phyloP scores from a whole-genome alignment of 257 asterid species.

The Craterostigma plantagineum region DNA sequence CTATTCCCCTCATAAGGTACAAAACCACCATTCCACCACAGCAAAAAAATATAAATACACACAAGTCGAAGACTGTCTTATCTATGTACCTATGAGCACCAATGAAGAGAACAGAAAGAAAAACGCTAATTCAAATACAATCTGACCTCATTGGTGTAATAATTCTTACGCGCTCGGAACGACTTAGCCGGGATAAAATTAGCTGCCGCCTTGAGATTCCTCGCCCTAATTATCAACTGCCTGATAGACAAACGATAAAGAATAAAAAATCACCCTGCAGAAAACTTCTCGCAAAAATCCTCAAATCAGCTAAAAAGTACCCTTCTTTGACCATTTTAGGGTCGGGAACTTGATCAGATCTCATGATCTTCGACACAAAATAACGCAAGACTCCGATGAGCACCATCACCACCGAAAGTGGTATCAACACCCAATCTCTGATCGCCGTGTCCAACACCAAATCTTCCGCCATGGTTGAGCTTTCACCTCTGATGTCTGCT shows the following conservation, averaged over 20 bases:
- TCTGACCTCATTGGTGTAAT: slow-evolving; percentile 70
- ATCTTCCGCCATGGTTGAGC: slow-evolving; percentile 69
- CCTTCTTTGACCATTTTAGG: slow-evolving; percentile 86
- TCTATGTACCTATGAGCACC: too few species aligned
- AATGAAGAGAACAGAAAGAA: too few species aligned
- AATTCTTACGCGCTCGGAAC: slow-evolving; percentile 65
- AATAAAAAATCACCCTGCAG: slow-evolving; percentile 5
- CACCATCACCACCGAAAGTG: slow-evolving; percentile 86
- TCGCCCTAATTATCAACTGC: slow-evolving; percentile 79
- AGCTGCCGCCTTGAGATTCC: slow-evolving; percentile 83
- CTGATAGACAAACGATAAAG: slow-evolving; percentile 17
- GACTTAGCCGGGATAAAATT: slow-evolving; percentile 80
- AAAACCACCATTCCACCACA: too few species aligned
- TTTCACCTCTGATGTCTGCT: too few species aligned
- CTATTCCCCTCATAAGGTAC: not conserved
- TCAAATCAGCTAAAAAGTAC: slow-evolving; percentile 11
- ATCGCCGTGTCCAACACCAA: slow-evolving; percentile 88
- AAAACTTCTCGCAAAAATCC: too few species aligned
- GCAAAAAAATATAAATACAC: too few species aligned
- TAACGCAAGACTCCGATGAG: slow-evolving; percentile 85
- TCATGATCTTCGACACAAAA: slow-evolving; percentile 87
- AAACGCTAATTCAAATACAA: not conserved
- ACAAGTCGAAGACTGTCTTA: too few species aligned
- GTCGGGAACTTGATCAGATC: slow-evolving; percentile 74
- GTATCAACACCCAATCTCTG: slow-evolving; percentile 92